Percentiles rank a stretch among this genome's conserved stretches.
These are phyloP conservation scores for Aspergillus ruber DNA, from an alignment of 2,329 filamentous ascomycete species.

Conservation along the genomic window DNA sequence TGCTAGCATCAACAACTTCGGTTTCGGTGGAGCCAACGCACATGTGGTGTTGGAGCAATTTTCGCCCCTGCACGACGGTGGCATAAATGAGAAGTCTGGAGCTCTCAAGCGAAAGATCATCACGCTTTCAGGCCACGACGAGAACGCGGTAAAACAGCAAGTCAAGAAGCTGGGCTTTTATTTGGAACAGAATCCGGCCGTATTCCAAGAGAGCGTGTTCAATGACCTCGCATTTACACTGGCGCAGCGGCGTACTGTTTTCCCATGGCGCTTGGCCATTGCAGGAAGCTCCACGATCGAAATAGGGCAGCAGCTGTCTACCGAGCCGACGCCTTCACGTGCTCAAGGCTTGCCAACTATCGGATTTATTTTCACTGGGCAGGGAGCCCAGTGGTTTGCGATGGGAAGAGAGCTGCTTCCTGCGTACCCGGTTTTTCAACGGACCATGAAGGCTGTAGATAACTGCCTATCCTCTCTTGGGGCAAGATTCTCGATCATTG, in stretches of 20 bases:
- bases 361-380: slow-evolving; percentile 14
- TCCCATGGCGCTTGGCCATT: slow-evolving; percentile 19
- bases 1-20: slow-evolving; percentile 21
- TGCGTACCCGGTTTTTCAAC: slow-evolving; percentile 15
- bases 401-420: slow-evolving; percentile 11
- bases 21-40: slow-evolving; percentile 24
- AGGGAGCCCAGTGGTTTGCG: slow-evolving; percentile 17
- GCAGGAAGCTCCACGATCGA: slow-evolving; percentile 15
- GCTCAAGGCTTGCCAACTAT: slow-evolving; percentile 12
- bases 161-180: slow-evolving; percentile 20
- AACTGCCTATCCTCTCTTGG: slow-evolving; percentile 9
- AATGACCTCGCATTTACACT: slow-evolving; percentile 20
- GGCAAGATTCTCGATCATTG: slow-evolving; percentile 8
- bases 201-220: slow-evolving; percentile 17
- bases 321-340: slow-evolving; percentile 16
- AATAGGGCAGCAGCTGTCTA: slow-evolving; percentile 15
- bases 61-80: slow-evolving; percentile 6
- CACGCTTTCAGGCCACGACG: slow-evolving; percentile 21
- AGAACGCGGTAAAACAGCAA: slow-evolving; percentile 16
- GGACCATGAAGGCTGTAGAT: slow-evolving; percentile 4
- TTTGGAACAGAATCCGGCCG: slow-evolving; percentile 18
- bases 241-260: slow-evolving; percentile 19
- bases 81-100: slow-evolving; percentile 10
- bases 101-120: slow-evolving; percentile 11
- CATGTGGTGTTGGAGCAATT: slow-evolving; percentile 19